Evolutionary conservation across 73 alveolate species (phyloP), one percentile per base, ranked within the genome.

Genomic region (Symbiodinium natans): DNA sequence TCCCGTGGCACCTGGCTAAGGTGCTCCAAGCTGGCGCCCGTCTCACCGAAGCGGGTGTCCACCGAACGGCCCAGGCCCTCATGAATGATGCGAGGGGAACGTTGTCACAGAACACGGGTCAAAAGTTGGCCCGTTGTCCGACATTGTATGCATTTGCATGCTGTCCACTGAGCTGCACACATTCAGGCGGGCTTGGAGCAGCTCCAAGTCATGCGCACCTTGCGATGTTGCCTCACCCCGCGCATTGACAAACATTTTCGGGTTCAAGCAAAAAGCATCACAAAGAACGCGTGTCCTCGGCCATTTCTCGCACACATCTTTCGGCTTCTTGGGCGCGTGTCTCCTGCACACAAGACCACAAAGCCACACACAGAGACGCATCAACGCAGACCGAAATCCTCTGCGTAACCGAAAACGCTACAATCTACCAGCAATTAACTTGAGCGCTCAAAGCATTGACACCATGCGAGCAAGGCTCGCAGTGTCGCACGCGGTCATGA

Each of bases 21-120:
- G 36, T 63, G 38, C 17, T 63, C 80, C 2, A 63, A 13, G 11
- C 27, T 23, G 80, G 36, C 33, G 27, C 80, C 80, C 29, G 80
- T 63, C 80, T 63, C 80, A 25, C 36, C 80, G 13, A 63, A 63
- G 15, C 80, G 80, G 36, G 33, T 63, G 80, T 63, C 80, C 1
- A 63, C 80, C 33, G 80, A 63, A 27, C 80, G 80, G 29, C 40
- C 80, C 80, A 63, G 36, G 36, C 80, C 80, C 80, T 63, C 80
- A 63, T 25, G 40, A 1, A 25, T 3, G n/a, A n/a, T n/a, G n/a
- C n/a, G n/a, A n/a, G n/a, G n/a, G 80, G 80, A 63, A 9, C 39
- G 27, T 29, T 27, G 80, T 29, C 80, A 11, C n/a, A n/a, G n/a
- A 27, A 21, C 80, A 9, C 36, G 9, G 80, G 13, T 56, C 13